Conservation (phyloP, 2,329 filamentous ascomycete species). For the Colletotrichum lindemuthianum region DNA sequence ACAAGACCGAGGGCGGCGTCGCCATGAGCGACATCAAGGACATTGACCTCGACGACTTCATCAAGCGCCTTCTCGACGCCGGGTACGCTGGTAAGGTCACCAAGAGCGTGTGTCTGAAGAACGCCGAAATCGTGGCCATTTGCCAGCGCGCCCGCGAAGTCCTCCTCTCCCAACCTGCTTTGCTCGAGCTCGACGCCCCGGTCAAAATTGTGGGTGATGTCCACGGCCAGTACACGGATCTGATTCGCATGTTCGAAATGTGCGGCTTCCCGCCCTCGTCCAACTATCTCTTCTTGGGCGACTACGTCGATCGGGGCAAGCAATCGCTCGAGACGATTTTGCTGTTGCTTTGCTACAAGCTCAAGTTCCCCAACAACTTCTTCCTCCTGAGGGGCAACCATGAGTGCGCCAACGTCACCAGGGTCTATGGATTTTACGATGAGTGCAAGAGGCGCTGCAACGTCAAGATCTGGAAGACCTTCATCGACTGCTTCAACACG, state of each 20-base stretch:
- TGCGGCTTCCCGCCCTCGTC: constrained; percentile 92
- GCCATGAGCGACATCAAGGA: constrained; percentile 92
- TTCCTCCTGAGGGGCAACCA: constrained; percentile 95
- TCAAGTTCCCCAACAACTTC: constrained; percentile 98
- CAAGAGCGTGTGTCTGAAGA: constrained; percentile 96
- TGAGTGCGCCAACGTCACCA: constrained; percentile 94
- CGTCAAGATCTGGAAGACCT: constrained; percentile 98
- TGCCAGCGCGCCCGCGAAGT: constrained; percentile 90
- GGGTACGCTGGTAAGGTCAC: constrained; percentile 97
- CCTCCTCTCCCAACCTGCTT: constrained; percentile 89
- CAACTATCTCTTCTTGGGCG: constrained; percentile 94
- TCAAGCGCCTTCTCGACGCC: constrained; percentile 91
- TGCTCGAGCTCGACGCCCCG: constrained; percentile 90
- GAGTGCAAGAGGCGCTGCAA: constrained; percentile 97
- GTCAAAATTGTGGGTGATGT: constrained; percentile 99
- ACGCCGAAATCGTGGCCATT: constrained; percentile 95
- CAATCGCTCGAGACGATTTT: constrained; percentile 95
- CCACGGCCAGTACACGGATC: constrained; percentile 94
- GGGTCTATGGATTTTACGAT: constrained; percentile 97
- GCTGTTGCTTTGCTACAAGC: constrained; percentile 92
- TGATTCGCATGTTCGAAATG: constrained; percentile 98
- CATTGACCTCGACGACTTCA: constrained; percentile 96
- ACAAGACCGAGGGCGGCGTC: constrained; percentile 66
- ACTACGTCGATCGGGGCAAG: constrained; percentile 97
- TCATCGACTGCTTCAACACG: constrained; percentile 95